Evolutionary conservation across 768 basidiomycete species (phyloP), one percentile per base, ranked within the genome.

Genomic region (Leccinellum albellum): DNA sequence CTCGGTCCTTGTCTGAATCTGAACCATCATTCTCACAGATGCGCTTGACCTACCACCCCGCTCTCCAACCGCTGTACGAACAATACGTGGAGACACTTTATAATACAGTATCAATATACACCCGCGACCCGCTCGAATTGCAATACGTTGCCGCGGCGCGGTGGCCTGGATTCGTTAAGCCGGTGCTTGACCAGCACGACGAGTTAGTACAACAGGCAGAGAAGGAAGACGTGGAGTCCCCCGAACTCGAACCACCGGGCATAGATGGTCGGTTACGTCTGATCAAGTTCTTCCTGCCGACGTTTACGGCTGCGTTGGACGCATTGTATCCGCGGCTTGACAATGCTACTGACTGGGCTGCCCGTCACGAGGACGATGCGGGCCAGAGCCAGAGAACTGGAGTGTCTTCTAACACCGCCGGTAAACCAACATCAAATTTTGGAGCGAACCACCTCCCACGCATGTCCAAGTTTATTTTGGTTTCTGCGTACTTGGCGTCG

Each of bases 401-500:
- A 8, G 37, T 4, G 10, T 20, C 37, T 20, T 40, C 37, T n/a
- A 51, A 42, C 32, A 56, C 5, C n/a, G 53, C 12, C 31, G 64
- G 49, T 20, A 20, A 42, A 64, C 53, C 31, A 46, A 53, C 21
- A 7, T 31, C 58, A 4, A 32, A n/a, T 28, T 51, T 64, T 45
- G 66, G 63, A 26, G 65, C 76, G 15, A 67, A 68, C 4, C 70
- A 75, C 20, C 74, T 88, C 33, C 85, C 87, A 2, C 79, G 81
- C 4, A 82, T 89, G 78, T 84, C 85, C 21, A 88, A 88, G 64
- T 93, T 84, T 63, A 77, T 94, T 23, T 73, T 94, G 5, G 70
- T 94, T 4, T 88, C 90, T 0, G 82, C 86, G 1, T 96, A 86
- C 66, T 72, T 94, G 40, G 91, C 92, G 6, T 91, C 91, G 42